Percentiles rank a stretch among this genome's conserved stretches.
These are phyloP conservation scores for Calocybe gangraenosa DNA, from an alignment of 768 basidiomycete species.

Conservation along the genomic window DNA sequence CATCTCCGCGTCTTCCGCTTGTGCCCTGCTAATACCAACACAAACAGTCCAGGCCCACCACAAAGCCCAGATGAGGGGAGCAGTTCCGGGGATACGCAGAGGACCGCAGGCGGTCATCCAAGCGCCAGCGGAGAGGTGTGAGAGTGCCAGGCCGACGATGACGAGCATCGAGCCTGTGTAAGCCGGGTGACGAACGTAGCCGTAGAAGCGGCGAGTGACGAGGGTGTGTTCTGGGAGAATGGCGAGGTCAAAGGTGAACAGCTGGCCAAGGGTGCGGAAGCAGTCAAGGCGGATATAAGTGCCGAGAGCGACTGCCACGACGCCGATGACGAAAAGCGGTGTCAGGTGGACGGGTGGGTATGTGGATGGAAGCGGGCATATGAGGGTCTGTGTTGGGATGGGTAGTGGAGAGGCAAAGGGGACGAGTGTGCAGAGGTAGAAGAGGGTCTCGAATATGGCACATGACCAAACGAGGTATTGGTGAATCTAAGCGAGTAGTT, in stretches of 20 bases:
- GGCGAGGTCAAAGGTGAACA: conserved; percentile 49
- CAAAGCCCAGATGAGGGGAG: conserved; percentile 22
- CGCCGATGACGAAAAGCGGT: conserved; percentile 30
- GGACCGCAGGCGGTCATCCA: conserved; percentile 33
- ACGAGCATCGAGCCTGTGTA: conserved; percentile 45
- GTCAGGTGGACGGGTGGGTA: conserved; percentile 23
- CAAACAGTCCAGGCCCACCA: conserved; percentile 44
- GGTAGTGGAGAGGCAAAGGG: conserved; percentile 21
- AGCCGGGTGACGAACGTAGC: conserved; percentile 44
- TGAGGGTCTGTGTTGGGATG: conserved; percentile 26
- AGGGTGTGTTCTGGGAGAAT: conserved; percentile 38
- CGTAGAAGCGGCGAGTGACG: conserved; percentile 39
- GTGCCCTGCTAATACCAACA: conserved; percentile 39
- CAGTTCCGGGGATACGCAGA: conserved; percentile 18
- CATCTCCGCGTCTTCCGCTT: conserved; percentile 46
- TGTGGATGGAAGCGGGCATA: conserved; percentile 21
- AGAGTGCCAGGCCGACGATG: conserved; percentile 34
- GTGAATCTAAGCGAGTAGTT: conserved; percentile 10
- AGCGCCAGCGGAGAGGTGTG: conserved; percentile 36
- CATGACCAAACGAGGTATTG: conserved; percentile 19
- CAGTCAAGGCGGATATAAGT: conserved; percentile 39
- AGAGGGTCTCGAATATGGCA: conserved; percentile 17
- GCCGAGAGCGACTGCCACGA: conserved; percentile 29
- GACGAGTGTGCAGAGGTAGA: conserved; percentile 13
- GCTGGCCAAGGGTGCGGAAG: conserved; percentile 37